Evolutionary conservation across 1,139 yeast species (phyloP).

Genomic region (Tardiomyces depauwii): DNA sequence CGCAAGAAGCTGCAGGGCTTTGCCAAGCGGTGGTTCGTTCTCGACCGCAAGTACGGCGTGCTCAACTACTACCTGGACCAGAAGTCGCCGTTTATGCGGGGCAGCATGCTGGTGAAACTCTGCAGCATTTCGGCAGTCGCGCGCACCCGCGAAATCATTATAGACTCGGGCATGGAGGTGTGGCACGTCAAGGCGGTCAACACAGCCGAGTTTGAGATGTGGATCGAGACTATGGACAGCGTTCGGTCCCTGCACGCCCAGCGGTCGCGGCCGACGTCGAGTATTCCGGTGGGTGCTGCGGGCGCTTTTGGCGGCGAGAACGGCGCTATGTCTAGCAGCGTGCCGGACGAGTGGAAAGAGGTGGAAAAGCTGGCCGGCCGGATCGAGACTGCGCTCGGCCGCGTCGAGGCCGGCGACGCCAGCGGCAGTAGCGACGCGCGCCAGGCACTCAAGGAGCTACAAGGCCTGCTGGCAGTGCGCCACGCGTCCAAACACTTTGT

Average conservation of each 20-base stretch:
- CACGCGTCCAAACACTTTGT: background rate
- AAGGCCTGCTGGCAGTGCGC: background rate
- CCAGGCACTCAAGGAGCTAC: background rate
- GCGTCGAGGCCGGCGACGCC: background rate
- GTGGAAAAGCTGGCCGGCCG: background rate
- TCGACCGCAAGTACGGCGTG: conserved; percentile 74
- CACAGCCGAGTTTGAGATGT: conserved; percentile 55
- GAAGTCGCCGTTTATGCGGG: conserved; percentile 60
- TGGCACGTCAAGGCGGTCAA: conserved; percentile 77
- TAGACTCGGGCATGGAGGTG: conserved; percentile 93
- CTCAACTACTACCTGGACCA: conserved; percentile 73
- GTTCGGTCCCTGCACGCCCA: background rate
- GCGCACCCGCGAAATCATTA: conserved; percentile 54
- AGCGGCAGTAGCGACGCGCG: background rate
- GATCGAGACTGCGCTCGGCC: background rate
- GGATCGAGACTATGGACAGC: conserved; percentile 69
- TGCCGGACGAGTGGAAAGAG: background rate
- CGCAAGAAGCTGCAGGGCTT: conserved; percentile 77
- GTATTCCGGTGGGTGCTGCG: background rate
- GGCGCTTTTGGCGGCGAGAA: background rate
- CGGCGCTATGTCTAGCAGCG: too few species aligned
- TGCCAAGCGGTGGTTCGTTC: conserved; percentile 70
- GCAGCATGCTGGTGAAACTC: conserved; percentile 80
- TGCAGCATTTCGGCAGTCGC: conserved; percentile 75
- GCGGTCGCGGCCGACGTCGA: background rate